Base-by-base conservation (phyloP, 2,329 filamentous ascomycete genomes). In the Tolypocladium inflatum region DNA sequence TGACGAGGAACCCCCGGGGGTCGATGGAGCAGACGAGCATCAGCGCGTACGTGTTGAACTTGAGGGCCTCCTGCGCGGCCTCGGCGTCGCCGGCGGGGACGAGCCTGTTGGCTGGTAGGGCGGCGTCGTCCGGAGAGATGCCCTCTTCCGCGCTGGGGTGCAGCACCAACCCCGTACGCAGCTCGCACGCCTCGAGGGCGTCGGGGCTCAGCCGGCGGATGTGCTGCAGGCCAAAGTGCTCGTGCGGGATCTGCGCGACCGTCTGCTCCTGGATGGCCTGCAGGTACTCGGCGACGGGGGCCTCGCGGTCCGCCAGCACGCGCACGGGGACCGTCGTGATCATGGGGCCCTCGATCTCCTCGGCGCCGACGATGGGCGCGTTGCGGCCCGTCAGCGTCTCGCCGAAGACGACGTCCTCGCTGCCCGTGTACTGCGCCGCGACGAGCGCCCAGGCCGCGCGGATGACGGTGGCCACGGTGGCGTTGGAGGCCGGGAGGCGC, bases 1-100 rank as follows among this genome's bases (percentile, higher is more conserved):
- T 85, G 58, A 85, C 74, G 19, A 80, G 69, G 65, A 87, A 81
- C 1, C 80, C 78, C 60, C 76, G 73, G 2, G 78, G 74, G 41
- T 82, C 78, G 7, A 87, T 71, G 4, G 80, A 84, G 67, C 84
- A 88, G 48, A 87, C 84, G 23, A 88, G 71, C 75, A 88, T 87
- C 38, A 88, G 77, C 1, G 83, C 79, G 65, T 87, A 86, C 0
- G 77, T 80, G 66, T 80, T 80, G 66, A 81, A 80, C 64, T 80
- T 80, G 62, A 86, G 74, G 1, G 83, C 84, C 62, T 86, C 83
- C 52, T 80, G 77, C 0, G 81, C 82, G 1, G 81, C 79, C 60
- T 85, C 81, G 0, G 73, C 75, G 58, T 83, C 81, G 38, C 79
- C 77, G 0, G 80, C 78, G 0, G 81, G 81, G 6, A 84, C 76